These are phyloP conservation scores for Oldenlandia corymbosa DNA, from an alignment of 257 asterid species.

Conservation along the genomic window DNA sequence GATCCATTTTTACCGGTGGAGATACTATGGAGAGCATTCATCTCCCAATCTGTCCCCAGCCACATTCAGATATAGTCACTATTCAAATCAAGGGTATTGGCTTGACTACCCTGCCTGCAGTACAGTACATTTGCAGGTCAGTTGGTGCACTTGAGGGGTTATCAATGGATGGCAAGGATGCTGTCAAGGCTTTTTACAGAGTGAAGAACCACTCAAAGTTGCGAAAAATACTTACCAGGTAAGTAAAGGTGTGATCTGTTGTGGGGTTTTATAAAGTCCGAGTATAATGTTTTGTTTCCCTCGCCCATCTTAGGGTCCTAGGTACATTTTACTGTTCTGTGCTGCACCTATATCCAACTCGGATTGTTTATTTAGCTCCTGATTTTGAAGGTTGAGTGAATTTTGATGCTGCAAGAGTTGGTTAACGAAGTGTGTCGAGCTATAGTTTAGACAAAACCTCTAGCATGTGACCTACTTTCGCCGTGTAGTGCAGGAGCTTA, in stretches of 20 bases:
- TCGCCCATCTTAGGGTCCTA: not conserved
- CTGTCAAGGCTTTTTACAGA: slow-evolving; percentile 34
- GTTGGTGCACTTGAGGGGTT: slow-evolving; percentile 45
- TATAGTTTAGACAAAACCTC: not conserved
- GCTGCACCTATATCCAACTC: not conserved
- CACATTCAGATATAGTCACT: slow-evolving; percentile 23
- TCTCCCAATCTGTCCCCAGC: slow-evolving; percentile 24
- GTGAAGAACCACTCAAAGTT: slow-evolving; percentile 26
- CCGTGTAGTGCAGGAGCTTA: not conserved
- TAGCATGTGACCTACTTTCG: not conserved
- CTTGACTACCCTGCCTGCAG: slow-evolving; percentile 22
- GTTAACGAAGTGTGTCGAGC: not conserved
- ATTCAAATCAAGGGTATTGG: slow-evolving; percentile 41
- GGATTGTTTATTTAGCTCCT: not conserved
- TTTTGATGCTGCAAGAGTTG: not conserved
- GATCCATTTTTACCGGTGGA: slow-evolving; percentile 33
- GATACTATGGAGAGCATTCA: slow-evolving; percentile 24
- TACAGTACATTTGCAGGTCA: slow-evolving; percentile 37
- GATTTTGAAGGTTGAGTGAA: not conserved
- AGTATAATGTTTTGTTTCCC: not conserved
- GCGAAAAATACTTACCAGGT: slow-evolving; percentile 30
- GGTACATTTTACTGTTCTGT: not conserved
- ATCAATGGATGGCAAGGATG: slow-evolving; percentile 32
- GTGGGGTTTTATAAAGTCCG: not conserved
- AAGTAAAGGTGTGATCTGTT: slow-evolving; percentile 12